Evolutionary conservation across 148 eudicot species (phyloP).

Genomic region (Heliosperma pusillum): DNA sequence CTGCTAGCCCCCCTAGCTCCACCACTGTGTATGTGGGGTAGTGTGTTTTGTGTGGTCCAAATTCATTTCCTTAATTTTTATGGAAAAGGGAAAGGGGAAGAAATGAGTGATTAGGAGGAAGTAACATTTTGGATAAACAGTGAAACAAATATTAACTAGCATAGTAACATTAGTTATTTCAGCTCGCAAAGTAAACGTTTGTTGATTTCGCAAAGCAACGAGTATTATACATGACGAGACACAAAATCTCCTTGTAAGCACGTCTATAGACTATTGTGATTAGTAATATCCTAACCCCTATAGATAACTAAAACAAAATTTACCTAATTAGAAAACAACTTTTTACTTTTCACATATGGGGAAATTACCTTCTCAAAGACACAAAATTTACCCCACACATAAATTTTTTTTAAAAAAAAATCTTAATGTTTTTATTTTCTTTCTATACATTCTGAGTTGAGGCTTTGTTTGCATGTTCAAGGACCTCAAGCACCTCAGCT

Average conservation of each 20-base stretch:
- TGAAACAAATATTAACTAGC: not conserved
- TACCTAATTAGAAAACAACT: not conserved
- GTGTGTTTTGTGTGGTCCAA: too few relatives aligned
- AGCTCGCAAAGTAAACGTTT: not conserved
- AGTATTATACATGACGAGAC: not conserved
- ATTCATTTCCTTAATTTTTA: too few relatives aligned
- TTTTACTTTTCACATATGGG: not conserved
- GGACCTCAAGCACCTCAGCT: slow-evolving; percentile 59
- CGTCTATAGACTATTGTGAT: not conserved
- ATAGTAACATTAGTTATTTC: not conserved
- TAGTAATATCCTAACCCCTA: slow-evolving; percentile 6
- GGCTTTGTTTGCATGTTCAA: slow-evolving; percentile 63
- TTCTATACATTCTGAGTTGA: slow-evolving; percentile 34
- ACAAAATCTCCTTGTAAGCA: not conserved
- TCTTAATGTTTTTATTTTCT: not conserved
- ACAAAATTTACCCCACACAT: slow-evolving; percentile 17
- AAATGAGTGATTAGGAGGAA: too few relatives aligned
- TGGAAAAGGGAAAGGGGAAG: too few relatives aligned
- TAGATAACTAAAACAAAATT: not conserved
- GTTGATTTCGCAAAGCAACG: not conserved
- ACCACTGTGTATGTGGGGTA: too few relatives aligned
- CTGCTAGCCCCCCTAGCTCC: too few relatives aligned
- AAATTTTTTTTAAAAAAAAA: not conserved
- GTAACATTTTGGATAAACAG: not conserved
- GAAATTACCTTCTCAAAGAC: not conserved